A percentile compares a stretch with the other conserved stretches of the same genome.
Conservation (phyloP, 1,139 yeast species). For the Kodamaea arcana region DNA sequence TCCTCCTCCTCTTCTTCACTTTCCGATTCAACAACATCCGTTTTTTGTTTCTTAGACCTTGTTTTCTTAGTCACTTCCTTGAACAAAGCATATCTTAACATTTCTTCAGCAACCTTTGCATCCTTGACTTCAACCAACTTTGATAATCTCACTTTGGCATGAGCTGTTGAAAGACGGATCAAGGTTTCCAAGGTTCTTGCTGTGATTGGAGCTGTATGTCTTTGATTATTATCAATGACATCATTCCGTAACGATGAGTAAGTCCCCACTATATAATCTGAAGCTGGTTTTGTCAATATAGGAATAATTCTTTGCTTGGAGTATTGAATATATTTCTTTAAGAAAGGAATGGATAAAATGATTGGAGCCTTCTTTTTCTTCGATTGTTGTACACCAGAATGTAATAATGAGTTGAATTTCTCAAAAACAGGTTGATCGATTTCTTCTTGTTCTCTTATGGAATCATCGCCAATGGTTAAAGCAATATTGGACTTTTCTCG, state of each 20-base stretch:
- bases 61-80: conserved; percentile 56
- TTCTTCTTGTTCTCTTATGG: conserved; percentile 41
- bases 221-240: conserved; percentile 61
- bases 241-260: conserved; percentile 85
- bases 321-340: conserved; percentile 89
- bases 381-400: conserved; percentile 62
- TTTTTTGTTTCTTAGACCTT: conserved; percentile 31
- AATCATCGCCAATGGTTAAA: conserved; percentile 75
- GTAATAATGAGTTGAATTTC: conserved; percentile 76
- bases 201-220: conserved; percentile 91
- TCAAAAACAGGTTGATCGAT: conserved; percentile 65
- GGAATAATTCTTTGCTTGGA: conserved; percentile 90
- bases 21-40: conserved; percentile 14
- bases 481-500: conserved; percentile 70
- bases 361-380: conserved; percentile 48
- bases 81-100: conserved; percentile 81
- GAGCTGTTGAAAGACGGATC: conserved; percentile 94
- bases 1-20: conserved; percentile 10
- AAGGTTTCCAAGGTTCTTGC: conserved; percentile 97
- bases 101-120: conserved; percentile 81
- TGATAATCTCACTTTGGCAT: conserved; percentile 88
- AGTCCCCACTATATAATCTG: conserved; percentile 73
- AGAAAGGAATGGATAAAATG: conserved; percentile 75
- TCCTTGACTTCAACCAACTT: conserved; percentile 70
- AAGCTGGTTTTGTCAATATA: conserved; percentile 70